Conservation (phyloP, 805 yeast species). For the Lachancea fermentati region DNA sequence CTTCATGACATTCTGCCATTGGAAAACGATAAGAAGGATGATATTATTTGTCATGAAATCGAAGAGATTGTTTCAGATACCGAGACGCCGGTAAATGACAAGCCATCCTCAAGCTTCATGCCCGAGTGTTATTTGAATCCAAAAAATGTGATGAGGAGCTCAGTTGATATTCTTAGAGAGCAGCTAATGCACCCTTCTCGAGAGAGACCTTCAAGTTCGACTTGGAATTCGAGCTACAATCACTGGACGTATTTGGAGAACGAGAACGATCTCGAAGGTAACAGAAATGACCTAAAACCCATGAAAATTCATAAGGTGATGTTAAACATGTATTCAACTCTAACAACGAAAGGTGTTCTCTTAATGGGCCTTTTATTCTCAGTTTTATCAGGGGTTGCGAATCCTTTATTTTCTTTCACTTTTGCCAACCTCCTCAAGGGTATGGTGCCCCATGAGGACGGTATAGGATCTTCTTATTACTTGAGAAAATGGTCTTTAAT, state of each 20-base stretch:
- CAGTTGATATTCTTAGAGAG: conserved; percentile 4
- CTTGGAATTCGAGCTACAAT: not conserved
- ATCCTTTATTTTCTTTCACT: conserved; percentile 74
- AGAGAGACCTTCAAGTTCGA: not conserved
- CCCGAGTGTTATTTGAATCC: not conserved
- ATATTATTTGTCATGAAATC: conserved; percentile 1
- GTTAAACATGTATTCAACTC: conserved; percentile 24
- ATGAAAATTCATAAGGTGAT: conserved; percentile 18
- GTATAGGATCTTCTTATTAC: conserved; percentile 31
- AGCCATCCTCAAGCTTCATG: conserved; percentile 1
- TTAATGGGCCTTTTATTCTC: conserved; percentile 52
- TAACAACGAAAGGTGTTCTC: conserved; percentile 22
- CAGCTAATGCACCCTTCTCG: conserved; percentile 1
- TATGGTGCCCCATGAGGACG: conserved; percentile 44
- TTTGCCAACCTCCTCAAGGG: conserved; percentile 65
- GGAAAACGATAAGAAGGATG: conserved; percentile 2
- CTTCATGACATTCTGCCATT: not conserved
- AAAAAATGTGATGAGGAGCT: not conserved
- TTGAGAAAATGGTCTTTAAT: conserved; percentile 61
- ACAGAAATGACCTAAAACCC: conserved; percentile 1
- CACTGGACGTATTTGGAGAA: not conserved
- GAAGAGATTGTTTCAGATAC: conserved; percentile 6
- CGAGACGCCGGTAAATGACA: conserved; percentile 5
- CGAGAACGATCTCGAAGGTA: conserved; percentile 1
- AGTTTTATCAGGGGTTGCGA: conserved; percentile 52